Conservation (phyloP, 2,329 filamentous ascomycete genomes). For the Emmonsia crescens region DNA sequence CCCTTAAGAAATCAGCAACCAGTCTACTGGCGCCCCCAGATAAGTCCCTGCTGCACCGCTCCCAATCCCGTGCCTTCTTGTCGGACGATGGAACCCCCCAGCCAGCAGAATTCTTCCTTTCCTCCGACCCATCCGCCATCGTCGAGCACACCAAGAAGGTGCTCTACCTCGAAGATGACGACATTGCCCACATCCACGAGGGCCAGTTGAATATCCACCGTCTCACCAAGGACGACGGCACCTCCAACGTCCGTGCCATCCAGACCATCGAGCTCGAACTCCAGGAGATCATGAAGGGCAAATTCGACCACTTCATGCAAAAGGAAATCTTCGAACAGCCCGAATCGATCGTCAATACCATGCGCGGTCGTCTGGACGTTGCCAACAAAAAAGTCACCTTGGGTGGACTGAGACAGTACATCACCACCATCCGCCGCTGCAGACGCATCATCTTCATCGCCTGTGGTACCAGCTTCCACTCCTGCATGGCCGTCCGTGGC, state of each 20-base stretch:
- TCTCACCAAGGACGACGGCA: constrained; percentile 90
- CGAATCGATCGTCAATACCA: constrained; percentile 98
- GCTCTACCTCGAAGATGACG: constrained; percentile 97
- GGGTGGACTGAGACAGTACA: constrained; percentile 91
- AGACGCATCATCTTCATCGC: constrained; percentile 97
- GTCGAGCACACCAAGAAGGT: constrained; percentile 99
- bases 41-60: constrained; percentile 96
- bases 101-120: constrained; percentile 98
- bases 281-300: constrained; percentile 99
- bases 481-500: constrained; percentile 97
- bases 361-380: constrained; percentile 94
- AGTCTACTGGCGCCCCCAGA: constrained; percentile 77
- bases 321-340: constrained; percentile 99
- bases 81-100: constrained; percentile 97
- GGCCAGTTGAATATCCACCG: constrained; percentile 98
- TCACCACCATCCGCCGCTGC: constrained; percentile 91
- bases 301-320: constrained; percentile 99
- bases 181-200: constrained; percentile 99
- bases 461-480: constrained; percentile 96
- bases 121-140: constrained; percentile 94
- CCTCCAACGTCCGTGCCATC: constrained; percentile 93
- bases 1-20: constrained; percentile 76
- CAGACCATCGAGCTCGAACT: constrained; percentile 98
- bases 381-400: constrained; percentile 92
- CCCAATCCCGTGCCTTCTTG: constrained; percentile 96